phyloP scores from a whole-genome alignment of 2,329 filamentous ascomycete genomes.

The Lasiodiplodia citricola region DNA sequence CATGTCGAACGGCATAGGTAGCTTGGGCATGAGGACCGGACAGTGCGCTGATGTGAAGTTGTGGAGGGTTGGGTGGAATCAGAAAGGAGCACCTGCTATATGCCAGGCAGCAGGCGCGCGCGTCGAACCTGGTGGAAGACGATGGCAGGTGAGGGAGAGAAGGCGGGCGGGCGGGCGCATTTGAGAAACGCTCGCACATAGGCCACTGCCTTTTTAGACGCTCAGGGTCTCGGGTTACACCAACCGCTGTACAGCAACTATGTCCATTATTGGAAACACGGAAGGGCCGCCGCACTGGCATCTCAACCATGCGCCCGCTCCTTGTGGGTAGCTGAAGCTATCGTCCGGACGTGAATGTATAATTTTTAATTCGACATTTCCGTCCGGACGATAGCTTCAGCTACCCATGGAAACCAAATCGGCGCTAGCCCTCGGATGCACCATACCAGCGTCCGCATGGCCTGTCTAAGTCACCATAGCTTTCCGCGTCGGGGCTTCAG shows the following conservation, averaged over 20 bases:
- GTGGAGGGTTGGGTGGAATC: neutral
- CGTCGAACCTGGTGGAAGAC: neutral
- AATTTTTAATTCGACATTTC: no score
- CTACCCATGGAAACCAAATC: no score
- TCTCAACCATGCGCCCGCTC: neutral
- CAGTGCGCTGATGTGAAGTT: neutral
- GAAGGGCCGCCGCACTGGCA: neutral
- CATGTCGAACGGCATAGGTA: slow-evolving; percentile 15
- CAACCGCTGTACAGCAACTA: neutral
- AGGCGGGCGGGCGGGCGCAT: slow-evolving; percentile 10
- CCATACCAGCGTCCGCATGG: no score
- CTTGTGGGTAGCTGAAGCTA: no score
- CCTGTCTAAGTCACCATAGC: neutral
- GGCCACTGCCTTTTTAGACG: neutral
- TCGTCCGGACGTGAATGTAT: no score
- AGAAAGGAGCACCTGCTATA: neutral
- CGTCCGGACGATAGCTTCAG: no score
- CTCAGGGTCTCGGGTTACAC: slow-evolving; percentile 21
- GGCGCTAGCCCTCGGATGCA: no score
- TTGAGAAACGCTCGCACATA: neutral
- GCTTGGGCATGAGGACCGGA: slow-evolving; percentile 16
- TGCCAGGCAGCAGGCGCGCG: slow-evolving; percentile 7
- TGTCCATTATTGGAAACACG: neutral
- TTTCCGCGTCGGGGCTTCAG: neutral
- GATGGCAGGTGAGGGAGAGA: neutral